Conservation (phyloP, 2,329 filamentous ascomycete species). For the Fusarium burgessii region DNA sequence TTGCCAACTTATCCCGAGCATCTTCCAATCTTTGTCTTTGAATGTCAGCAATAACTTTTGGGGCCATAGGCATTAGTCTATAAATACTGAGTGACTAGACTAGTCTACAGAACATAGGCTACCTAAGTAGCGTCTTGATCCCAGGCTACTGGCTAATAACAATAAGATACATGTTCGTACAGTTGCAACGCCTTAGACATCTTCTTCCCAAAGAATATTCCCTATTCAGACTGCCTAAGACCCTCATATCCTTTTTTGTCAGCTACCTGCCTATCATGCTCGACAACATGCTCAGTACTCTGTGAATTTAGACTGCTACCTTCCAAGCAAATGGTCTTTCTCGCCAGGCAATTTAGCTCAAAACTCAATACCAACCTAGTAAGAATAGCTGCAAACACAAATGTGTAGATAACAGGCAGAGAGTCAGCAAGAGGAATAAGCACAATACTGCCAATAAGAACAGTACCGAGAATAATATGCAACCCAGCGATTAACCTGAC, state of each 20-base stretch:
- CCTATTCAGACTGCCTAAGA: too few species aligned
- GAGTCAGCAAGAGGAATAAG: conserved; percentile 26
- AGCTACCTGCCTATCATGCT: too few species aligned
- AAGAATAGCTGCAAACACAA: conserved; percentile 18
- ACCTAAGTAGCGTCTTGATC: too few species aligned
- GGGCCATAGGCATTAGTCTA: not conserved
- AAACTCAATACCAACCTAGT: conserved; percentile 18
- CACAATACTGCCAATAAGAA: conserved; percentile 20
- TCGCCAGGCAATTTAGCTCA: conserved; percentile 18
- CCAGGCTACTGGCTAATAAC: too few species aligned
- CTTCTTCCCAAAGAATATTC: too few species aligned
- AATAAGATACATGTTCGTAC: too few species aligned
- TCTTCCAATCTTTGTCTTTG: not conserved
- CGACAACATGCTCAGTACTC: too few species aligned
- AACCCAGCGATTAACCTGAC: too few species aligned
- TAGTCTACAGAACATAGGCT: too few species aligned
- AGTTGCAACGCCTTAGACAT: too few species aligned
- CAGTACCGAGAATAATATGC: not conserved
- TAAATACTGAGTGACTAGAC: not conserved
- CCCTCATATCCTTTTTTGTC: too few species aligned
- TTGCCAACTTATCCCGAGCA: not conserved
- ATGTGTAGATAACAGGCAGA: conserved; percentile 26
- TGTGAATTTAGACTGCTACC: too few species aligned
- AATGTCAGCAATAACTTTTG: not conserved
- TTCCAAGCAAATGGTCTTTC: not conserved